phyloP scores from a whole-genome alignment of 768 basidiomycete species.

The Macrolepiota albuminosa region DNA sequence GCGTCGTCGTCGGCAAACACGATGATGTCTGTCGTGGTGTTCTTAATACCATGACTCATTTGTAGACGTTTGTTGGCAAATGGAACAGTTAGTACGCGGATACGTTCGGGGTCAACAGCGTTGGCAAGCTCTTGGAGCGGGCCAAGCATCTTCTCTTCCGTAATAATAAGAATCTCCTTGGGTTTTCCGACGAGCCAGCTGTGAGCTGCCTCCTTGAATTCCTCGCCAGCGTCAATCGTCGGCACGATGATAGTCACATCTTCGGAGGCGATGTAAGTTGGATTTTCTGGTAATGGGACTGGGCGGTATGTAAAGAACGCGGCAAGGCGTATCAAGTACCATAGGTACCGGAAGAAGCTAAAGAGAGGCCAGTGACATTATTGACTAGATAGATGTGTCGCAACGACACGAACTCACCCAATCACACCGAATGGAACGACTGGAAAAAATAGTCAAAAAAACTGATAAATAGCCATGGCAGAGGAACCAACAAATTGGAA shows the following conservation, averaged over 20 bases:
- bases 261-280: slow-evolving; percentile 84
- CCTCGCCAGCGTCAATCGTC: slow-evolving; percentile 93
- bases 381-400: neutral
- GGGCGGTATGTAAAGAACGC: slow-evolving; percentile 82
- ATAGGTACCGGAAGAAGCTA: slow-evolving; percentile 92
- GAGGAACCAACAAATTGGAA: slow-evolving; percentile 76
- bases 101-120: slow-evolving; percentile 77
- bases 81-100: slow-evolving; percentile 85
- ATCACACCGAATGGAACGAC: slow-evolving; percentile 90
- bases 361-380: slow-evolving; percentile 11
- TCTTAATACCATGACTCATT: slow-evolving; percentile 91
- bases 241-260: slow-evolving; percentile 97
- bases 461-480: neutral
- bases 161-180: slow-evolving; percentile 68
- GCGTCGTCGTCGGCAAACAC: slow-evolving; percentile 95
- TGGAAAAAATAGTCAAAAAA: slow-evolving; percentile 28
- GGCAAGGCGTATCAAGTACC: slow-evolving; percentile 82
- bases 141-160: slow-evolving; percentile 86
- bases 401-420: slow-evolving; percentile 44
- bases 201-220: slow-evolving; percentile 90
- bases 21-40: slow-evolving; percentile 88
- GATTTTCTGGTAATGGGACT: slow-evolving; percentile 86
- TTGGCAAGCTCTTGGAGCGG: slow-evolving; percentile 88
- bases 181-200: slow-evolving; percentile 91
- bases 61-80: slow-evolving; percentile 93